Conservation (phyloP, 2,329 filamentous ascomycete species). For the Claviceps sp. region DNA sequence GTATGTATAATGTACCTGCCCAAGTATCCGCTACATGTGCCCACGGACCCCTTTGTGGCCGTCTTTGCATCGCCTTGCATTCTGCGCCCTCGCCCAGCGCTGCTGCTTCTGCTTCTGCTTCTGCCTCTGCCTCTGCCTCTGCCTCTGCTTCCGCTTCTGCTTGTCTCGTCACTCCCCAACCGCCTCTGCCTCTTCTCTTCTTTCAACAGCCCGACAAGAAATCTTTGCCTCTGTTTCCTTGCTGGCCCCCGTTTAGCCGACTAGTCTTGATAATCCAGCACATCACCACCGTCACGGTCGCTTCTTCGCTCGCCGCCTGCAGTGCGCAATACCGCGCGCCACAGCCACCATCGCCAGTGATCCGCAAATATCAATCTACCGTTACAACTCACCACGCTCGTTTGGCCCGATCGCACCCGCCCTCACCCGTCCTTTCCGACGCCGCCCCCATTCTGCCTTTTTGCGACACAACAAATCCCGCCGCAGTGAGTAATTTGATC, state of each 20-base stretch:
- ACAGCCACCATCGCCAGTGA: background rate
- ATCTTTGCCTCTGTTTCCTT: background rate
- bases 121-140: too few relatives aligned
- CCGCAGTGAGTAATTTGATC: too few relatives aligned
- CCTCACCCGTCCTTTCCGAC: background rate
- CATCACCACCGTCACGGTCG: background rate
- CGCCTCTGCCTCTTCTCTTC: background rate
- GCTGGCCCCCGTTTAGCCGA: background rate
- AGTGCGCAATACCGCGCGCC: background rate
- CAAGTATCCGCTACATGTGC: background rate
- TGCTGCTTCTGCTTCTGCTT: too few relatives aligned
- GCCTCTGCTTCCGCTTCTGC: background rate
- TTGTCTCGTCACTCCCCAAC: background rate
- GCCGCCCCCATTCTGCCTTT: background rate
- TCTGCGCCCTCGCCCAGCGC: slow-evolving; percentile 2
- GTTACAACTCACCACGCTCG: background rate
- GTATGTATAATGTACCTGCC: too few relatives aligned
- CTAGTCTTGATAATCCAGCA: background rate
- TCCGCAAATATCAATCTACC: background rate
- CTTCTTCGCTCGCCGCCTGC: background rate
- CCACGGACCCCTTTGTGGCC: slow-evolving; percentile 2
- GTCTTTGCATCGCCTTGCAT: slow-evolving; percentile 6
- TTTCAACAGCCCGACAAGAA: background rate
- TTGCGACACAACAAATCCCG: background rate
- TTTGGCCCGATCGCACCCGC: background rate